These are phyloP conservation scores for Tylopilus vinaceipallidus DNA, from an alignment of 768 basidiomycete species.

Conservation along the genomic window DNA sequence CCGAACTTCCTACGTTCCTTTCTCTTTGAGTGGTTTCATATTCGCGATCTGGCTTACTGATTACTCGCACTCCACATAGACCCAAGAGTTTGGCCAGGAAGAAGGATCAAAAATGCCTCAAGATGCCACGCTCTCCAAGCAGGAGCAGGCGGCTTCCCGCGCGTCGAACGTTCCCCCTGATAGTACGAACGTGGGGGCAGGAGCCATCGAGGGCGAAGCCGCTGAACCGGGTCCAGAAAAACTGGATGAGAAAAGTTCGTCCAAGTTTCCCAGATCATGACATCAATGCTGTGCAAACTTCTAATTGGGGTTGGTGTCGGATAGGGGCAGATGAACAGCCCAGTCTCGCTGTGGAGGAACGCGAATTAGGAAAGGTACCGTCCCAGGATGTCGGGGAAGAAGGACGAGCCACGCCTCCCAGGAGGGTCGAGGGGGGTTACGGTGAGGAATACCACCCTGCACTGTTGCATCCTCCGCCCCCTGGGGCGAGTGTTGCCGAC, in stretches of 20 bases:
- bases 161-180: not conserved
- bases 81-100: not conserved
- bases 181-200: not conserved
- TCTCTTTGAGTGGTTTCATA: no score
- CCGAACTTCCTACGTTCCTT: not conserved
- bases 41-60: no score
- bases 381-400: constrained; percentile 2
- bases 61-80: constrained; percentile 4
- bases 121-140: not conserved
- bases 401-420: not conserved
- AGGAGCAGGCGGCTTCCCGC: not conserved
- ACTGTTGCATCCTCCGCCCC: constrained; percentile 27
- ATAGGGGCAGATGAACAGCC: not conserved
- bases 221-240: not conserved
- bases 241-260: not conserved
- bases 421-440: constrained; percentile 3
- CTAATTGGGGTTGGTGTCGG: no score
- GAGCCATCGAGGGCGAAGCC: not conserved
- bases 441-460: constrained; percentile 29
- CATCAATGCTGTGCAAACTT: no score
- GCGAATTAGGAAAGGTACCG: not conserved
- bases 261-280: no score
- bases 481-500: constrained; percentile 18
- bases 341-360: not conserved
- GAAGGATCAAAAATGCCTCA: not conserved